Evolutionary conservation across 192 early-diverging fungal genomes (phyloP).

Genomic region (Backusella circina): DNA sequence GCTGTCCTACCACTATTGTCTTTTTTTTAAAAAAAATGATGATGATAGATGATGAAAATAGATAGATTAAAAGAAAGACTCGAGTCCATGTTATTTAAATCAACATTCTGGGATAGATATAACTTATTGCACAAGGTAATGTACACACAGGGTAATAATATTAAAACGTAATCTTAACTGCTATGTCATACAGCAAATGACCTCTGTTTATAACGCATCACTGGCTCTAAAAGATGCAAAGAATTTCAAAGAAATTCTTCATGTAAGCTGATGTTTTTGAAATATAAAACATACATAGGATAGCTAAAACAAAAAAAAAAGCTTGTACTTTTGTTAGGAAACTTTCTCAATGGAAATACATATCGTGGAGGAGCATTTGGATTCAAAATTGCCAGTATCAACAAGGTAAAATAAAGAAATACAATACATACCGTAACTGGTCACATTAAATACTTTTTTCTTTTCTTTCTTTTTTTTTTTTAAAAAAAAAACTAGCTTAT

Average conservation of each 20-base stretch:
- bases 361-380: constrained; percentile 84
- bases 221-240: constrained; percentile 61
- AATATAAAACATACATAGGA: neutral
- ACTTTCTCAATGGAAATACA: constrained; percentile 78
- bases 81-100: constrained; percentile 59
- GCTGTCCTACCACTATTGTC: neutral
- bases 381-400: constrained; percentile 78
- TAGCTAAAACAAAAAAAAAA: constrained; percentile 8
- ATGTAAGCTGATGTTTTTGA: constrained; percentile 33
- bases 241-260: constrained; percentile 69
- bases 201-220: constrained; percentile 60
- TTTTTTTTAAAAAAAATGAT: neutral
- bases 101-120: constrained; percentile 61
- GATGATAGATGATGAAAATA: constrained; percentile 61
- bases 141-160: neutral
- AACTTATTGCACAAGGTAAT: constrained; percentile 55
- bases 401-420: constrained; percentile 46
- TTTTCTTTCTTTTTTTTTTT: too few relatives aligned
- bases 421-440: neutral
- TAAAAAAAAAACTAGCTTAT: constrained; percentile 57
- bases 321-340: constrained; percentile 74
- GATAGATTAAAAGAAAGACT: constrained; percentile 70
- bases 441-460: neutral
- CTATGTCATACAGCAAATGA: constrained; percentile 43
- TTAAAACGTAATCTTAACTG: neutral